Evolutionary conservation across 768 basidiomycete genomes (phyloP).

Genomic region (Amanita rubescens): DNA sequence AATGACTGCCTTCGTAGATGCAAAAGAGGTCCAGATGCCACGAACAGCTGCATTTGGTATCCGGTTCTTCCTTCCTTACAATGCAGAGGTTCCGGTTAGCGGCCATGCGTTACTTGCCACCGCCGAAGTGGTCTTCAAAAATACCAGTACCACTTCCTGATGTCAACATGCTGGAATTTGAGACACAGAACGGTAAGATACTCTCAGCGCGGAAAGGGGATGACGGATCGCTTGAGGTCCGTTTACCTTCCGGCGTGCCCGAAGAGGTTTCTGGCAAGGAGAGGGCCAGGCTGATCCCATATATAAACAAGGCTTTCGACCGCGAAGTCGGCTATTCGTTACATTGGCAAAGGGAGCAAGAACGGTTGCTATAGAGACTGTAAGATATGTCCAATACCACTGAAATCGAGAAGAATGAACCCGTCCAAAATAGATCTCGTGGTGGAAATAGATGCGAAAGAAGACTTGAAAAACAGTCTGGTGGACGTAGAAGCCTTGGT

Average conservation of each 20-base stretch:
- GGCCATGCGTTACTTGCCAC: constrained; percentile 38
- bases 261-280: constrained; percentile 23
- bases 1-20: constrained; percentile 28
- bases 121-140: constrained; percentile 22
- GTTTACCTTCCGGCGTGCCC: constrained; percentile 23
- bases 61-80: constrained; percentile 28
- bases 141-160: constrained; percentile 16
- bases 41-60: constrained; percentile 24
- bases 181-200: constrained; percentile 15
- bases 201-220: constrained; percentile 24
- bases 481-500: constrained; percentile 29
- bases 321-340: constrained; percentile 29
- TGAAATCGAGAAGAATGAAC: background rate
- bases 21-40: background rate
- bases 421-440: constrained; percentile 23
- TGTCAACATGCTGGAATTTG: constrained; percentile 27
- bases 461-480: constrained; percentile 25
- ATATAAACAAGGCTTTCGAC: constrained; percentile 31
- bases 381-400: constrained; percentile 10
- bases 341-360: constrained; percentile 24
- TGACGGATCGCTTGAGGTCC: constrained; percentile 30
- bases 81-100: constrained; percentile 27
- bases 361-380: constrained; percentile 24
- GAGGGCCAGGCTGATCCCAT: constrained; percentile 19
- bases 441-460: constrained; percentile 33